These are phyloP conservation scores for Maudiozyma barnettii DNA, from an alignment of 805 yeast species.

Conservation along the genomic window DNA sequence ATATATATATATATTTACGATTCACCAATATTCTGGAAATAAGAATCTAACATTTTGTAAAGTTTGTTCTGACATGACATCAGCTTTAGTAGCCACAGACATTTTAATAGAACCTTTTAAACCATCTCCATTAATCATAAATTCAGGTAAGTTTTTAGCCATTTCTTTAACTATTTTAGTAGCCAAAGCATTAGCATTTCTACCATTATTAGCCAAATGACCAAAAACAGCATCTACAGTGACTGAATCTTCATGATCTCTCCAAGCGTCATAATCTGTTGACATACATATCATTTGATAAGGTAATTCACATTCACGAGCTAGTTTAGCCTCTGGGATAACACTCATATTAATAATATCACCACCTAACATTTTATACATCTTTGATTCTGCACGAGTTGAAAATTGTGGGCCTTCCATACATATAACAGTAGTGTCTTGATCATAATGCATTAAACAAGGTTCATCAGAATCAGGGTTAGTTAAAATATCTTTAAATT, in stretches of 20 bases:
- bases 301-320: conserved; percentile 93
- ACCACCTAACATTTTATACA: conserved; percentile 86
- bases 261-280: conserved; percentile 98
- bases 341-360: conserved; percentile 95
- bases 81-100: conserved; percentile 68
- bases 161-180: conserved; percentile 57
- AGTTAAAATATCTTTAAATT: conserved; percentile 47
- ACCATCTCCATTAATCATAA: conserved; percentile 58
- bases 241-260: conserved; percentile 88
- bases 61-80: conserved; percentile 62
- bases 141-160: conserved; percentile 46
- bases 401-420: conserved; percentile 99
- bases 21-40: conserved; percentile 87
- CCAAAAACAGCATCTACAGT: conserved; percentile 97
- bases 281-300: conserved; percentile 99
- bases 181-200: conserved; percentile 75
- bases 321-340: conserved; percentile 93
- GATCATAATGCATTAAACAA: conserved; percentile 62
- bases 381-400: conserved; percentile 88
- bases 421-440: conserved; percentile 78
- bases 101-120: conserved; percentile 69
- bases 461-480: conserved; percentile 41
- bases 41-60: conserved; percentile 74
- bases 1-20: conserved; percentile 1
- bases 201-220: conserved; percentile 76